These are phyloP conservation scores for Metarhizium rileyi DNA, from an alignment of 2,329 filamentous ascomycete species.

Conservation along the genomic window DNA sequence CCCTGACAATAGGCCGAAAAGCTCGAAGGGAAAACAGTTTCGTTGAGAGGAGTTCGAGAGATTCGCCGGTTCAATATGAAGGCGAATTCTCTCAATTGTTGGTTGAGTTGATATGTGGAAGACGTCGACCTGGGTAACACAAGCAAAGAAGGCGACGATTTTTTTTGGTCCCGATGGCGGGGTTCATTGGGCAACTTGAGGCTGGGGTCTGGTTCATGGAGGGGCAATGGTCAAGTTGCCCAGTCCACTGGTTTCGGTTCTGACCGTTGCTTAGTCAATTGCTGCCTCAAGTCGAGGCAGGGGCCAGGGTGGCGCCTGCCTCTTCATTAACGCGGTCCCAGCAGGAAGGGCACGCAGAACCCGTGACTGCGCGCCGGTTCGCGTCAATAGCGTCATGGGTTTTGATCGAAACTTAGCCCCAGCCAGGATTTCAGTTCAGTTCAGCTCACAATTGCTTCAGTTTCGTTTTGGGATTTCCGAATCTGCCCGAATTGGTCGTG, in stretches of 20 bases:
- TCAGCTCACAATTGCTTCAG: conserved; percentile 1
- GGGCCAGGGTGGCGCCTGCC: not conserved
- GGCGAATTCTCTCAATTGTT: conserved; percentile 6
- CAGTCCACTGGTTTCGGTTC: not conserved
- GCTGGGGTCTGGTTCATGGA: not conserved
- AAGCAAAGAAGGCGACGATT: not conserved
- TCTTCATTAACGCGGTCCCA: conserved; percentile 8
- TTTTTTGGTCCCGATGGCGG: not conserved
- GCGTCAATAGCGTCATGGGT: conserved; percentile 22
- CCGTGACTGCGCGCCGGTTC: conserved; percentile 26
- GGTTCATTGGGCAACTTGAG: not conserved
- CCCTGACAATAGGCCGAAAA: conserved; percentile 22
- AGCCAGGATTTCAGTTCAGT: not conserved
- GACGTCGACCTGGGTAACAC: not conserved
- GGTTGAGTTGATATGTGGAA: not conserved
- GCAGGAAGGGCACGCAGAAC: conserved; percentile 8
- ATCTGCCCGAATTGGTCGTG: not conserved
- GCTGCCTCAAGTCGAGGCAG: not conserved
- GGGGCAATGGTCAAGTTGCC: not conserved
- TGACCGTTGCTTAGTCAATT: conserved; percentile 7
- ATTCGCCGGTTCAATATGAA: not conserved
- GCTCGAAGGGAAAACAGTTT: conserved; percentile 37
- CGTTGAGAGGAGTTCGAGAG: conserved; percentile 8
- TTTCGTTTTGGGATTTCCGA: not conserved
- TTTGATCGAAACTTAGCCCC: conserved; percentile 1